Conservation (phyloP, 306 rosid genomes). For the Begonia loranthoides region DNA sequence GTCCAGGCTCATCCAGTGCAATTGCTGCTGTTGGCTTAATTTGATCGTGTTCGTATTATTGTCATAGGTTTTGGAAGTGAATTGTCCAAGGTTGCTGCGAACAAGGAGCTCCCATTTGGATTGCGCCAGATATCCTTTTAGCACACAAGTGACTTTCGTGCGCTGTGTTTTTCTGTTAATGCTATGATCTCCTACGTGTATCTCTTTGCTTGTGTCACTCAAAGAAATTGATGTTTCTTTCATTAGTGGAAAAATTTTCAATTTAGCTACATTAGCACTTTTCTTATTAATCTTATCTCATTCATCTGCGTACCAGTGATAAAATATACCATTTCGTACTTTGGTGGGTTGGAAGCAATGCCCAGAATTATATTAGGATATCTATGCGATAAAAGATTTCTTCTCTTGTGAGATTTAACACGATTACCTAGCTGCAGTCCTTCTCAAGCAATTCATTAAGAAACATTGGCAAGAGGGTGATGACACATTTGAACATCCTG, state of each 20-base stretch:
- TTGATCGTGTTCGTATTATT: constrained; percentile 16
- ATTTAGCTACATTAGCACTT: too few species aligned
- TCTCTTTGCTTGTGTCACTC: not conserved
- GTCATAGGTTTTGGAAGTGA: constrained; percentile 86
- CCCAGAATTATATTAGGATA: too few species aligned
- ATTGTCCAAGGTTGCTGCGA: constrained; percentile 62
- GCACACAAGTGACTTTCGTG: constrained; percentile 9
- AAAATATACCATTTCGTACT: too few species aligned
- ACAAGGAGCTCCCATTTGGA: constrained; percentile 59
- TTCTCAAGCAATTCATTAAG: constrained; percentile 79
- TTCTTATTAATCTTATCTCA: too few species aligned
- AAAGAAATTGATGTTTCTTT: too few species aligned
- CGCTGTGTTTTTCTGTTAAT: constrained; percentile 3
- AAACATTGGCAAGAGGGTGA: constrained; percentile 93
- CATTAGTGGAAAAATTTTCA: too few species aligned
- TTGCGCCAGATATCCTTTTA: constrained; percentile 94
- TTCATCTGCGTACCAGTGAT: too few species aligned
- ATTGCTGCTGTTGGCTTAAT: not conserved
- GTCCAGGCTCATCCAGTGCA: too few species aligned
- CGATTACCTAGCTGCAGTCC: constrained; percentile 92
- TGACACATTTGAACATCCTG: constrained; percentile 77
- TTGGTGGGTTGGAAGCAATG: too few species aligned
- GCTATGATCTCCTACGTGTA: not conserved
- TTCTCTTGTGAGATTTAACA: constrained; percentile 45
- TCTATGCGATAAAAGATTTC: not conserved